Percentiles rank a stretch among this genome's conserved stretches.
phyloP scores from a whole-genome alignment of 1,284 basidiomycete genomes.

The Pseudozyma thailandica region DNA sequence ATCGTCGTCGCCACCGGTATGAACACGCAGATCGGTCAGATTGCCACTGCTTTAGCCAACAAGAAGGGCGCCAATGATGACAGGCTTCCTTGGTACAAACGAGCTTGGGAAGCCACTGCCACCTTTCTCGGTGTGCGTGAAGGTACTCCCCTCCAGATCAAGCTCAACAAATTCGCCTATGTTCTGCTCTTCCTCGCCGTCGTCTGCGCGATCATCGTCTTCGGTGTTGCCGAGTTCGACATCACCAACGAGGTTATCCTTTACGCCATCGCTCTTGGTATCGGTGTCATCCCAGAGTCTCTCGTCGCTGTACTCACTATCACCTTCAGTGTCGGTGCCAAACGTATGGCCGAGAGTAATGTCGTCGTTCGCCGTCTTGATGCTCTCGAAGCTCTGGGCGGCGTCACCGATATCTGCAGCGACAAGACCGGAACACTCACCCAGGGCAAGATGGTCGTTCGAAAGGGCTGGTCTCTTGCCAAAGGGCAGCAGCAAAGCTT shows the following conservation, averaged over 20 bases:
- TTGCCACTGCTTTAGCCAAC: slow-evolving; percentile 57
- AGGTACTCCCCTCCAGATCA: slow-evolving; percentile 75
- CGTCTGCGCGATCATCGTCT: slow-evolving; percentile 71
- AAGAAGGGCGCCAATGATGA: slow-evolving; percentile 27
- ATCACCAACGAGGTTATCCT: slow-evolving; percentile 70
- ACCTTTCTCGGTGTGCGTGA: slow-evolving; percentile 70
- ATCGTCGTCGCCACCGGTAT: slow-evolving; percentile 58
- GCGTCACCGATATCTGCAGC: slow-evolving; percentile 57
- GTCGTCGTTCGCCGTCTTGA: slow-evolving; percentile 62
- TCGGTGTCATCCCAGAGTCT: slow-evolving; percentile 67
- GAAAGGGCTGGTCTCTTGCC: slow-evolving; percentile 48
- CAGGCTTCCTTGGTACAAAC: slow-evolving; percentile 38
- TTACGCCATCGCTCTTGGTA: slow-evolving; percentile 68
- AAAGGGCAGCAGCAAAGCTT: slow-evolving; percentile 32
- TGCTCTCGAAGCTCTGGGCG: slow-evolving; percentile 62
- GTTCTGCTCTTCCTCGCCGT: slow-evolving; percentile 74
- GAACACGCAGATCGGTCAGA: slow-evolving; percentile 60
- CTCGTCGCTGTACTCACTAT: slow-evolving; percentile 69
- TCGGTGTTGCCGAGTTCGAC: slow-evolving; percentile 71
- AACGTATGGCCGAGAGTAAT: slow-evolving; percentile 61
- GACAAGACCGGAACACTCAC: slow-evolving; percentile 66
- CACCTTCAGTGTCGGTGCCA: slow-evolving; percentile 62
- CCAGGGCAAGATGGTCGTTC: slow-evolving; percentile 64
- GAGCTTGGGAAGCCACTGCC: slow-evolving; percentile 53
- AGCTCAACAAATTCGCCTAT: slow-evolving; percentile 75